phyloP scores from a whole-genome alignment of 768 basidiomycete genomes.

The Tulasnella calospora region DNA sequence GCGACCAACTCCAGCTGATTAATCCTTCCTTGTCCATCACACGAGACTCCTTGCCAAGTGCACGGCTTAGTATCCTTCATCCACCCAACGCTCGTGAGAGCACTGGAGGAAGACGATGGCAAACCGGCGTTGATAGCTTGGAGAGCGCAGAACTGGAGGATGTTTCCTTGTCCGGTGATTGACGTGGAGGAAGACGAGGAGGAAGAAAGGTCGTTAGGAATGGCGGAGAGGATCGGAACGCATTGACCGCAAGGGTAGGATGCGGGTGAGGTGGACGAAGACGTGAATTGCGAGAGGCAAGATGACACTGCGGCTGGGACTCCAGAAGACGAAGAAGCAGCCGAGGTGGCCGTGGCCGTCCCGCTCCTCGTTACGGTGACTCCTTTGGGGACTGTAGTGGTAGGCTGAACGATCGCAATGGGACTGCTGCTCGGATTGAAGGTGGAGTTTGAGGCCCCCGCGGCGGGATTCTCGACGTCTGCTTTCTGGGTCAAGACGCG shows the following conservation, averaged over 20 bases:
- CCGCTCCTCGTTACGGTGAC: not conserved
- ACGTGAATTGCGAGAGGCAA: conserved; percentile 48
- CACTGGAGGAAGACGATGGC: conserved; percentile 36
- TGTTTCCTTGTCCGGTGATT: conserved; percentile 39
- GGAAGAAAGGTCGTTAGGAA: conserved; percentile 36
- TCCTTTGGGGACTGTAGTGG: not conserved
- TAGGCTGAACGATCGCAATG: not conserved
- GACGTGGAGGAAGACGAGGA: conserved; percentile 33
- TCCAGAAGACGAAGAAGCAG: conserved; percentile 30
- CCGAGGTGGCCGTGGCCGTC: conserved; percentile 26
- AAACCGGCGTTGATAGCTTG: conserved; percentile 44
- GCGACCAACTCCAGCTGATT: conserved; percentile 44
- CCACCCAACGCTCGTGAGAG: conserved; percentile 45
- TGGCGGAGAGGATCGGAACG: conserved; percentile 40
- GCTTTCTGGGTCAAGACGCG: conserved; percentile 34
- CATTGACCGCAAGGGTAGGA: conserved; percentile 48
- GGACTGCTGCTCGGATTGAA: not conserved
- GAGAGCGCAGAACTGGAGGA: conserved; percentile 49
- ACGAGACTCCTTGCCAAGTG: conserved; percentile 46
- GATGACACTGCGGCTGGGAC: conserved; percentile 42
- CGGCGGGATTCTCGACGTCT: conserved; percentile 22
- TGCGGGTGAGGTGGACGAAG: conserved; percentile 40
- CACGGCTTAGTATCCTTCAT: conserved; percentile 45
- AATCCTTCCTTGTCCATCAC: conserved; percentile 42
- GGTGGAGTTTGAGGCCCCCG: not conserved